Base-by-base conservation (phyloP, 106 monocot species). In the Platanthera guangdongensis region DNA sequence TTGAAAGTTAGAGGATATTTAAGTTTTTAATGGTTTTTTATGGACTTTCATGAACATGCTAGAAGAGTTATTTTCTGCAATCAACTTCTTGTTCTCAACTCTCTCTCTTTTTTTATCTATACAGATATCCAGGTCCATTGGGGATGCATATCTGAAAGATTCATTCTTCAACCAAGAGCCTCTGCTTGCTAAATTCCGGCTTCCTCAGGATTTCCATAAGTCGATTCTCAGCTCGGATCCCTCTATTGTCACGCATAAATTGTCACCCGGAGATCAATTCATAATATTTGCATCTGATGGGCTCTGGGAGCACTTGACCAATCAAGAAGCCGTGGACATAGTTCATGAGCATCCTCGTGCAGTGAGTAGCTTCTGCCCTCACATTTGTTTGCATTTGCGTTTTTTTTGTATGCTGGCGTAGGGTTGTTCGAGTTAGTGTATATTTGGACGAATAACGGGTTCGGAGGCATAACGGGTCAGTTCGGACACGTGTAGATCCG, bases 51-150 rank as follows among this genome's bases (percentile, higher is more conserved):
- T 39, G 3, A 39, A 39, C 39, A 39, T 39, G 39, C 39, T 39
- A 39, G 39, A 39, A 39, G 3, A 3, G 39, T 39, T 39, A 39
- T 39, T 39, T 39, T 39, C 39, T 39, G 3, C 39, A 39, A 39
- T 39, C 39, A 39, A 39, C 1, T 39, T 39, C 39, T 59, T 59
- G 59, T 59, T 59, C 39, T 59, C 18, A 59, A 59, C 59, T 7
- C 32, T 12, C 32, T 32, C 11, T 32, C 30, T 70, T 15, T 70
- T 70, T 48, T 53, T 14, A 2, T 70, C 14, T 14, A 53, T 79
- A 45, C 75, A 83, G 83, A 70, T 83, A 50, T 83, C 83, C 49
- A 78, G 79, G 46, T 83, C 83, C 22, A 83, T 83, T 57, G 83
- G 83, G 2, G 83, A 83, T 59, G 83, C 75, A 12, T 83, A 83